phyloP scores from a whole-genome alignment of 148 eudicot species.

The Rhododendron henanense region DNA sequence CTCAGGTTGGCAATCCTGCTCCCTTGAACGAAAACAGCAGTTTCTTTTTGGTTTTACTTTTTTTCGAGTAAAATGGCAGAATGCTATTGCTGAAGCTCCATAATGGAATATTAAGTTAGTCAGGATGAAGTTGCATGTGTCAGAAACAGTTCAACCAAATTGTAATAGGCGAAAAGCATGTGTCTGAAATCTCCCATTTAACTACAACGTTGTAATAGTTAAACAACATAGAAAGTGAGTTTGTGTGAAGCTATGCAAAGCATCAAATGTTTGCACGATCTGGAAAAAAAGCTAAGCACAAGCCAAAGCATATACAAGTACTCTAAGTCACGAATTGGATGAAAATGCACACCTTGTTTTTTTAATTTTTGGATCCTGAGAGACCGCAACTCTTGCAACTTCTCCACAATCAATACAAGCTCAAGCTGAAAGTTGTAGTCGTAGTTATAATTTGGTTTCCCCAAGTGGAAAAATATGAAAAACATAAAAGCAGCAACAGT shows the following conservation, averaged over 20 bases:
- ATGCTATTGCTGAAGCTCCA: neutral
- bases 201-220: neutral
- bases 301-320: neutral
- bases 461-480: neutral
- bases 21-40: neutral
- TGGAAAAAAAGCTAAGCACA: neutral
- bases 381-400: conserved; percentile 92
- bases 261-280: neutral
- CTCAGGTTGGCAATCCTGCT: neutral
- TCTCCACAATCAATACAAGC: conserved; percentile 86
- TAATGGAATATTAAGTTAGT: neutral
- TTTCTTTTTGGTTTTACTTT: neutral
- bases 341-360: conserved; percentile 66
- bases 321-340: neutral
- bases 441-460: neutral
- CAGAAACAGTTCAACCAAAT: neutral
- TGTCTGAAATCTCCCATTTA: neutral
- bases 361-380: conserved; percentile 86
- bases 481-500: neutral
- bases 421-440: conserved; percentile 66
- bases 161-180: neutral
- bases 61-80: neutral
- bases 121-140: neutral
- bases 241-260: neutral
- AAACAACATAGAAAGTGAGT: neutral